Percentiles rank a stretch among this genome's conserved stretches.
Evolutionary conservation across 2,329 filamentous ascomycete species (phyloP).

Genomic region (Colletotrichum liriopes): DNA sequence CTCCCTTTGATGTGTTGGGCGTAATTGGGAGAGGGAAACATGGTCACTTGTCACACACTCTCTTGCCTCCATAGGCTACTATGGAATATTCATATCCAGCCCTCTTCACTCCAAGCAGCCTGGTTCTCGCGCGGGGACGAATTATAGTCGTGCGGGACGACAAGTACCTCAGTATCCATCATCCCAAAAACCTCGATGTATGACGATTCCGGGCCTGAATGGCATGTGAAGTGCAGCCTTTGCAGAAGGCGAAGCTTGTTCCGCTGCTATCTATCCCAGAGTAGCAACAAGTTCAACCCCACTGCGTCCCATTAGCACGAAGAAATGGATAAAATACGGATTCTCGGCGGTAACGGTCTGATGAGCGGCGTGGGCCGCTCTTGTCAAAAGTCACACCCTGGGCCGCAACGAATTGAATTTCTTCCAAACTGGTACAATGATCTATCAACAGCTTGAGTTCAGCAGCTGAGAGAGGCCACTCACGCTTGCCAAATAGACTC

Average conservation of each 20-base stretch:
- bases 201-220: not conserved
- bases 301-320: not conserved
- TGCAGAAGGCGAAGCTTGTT: not conserved
- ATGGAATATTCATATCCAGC: no score
- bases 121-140: no score
- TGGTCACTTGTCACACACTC: no score
- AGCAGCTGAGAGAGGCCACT: not conserved
- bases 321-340: not conserved
- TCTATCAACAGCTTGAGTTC: not conserved
- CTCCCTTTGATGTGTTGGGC: no score
- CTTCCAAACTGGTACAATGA: not conserved
- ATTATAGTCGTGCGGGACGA: no score
- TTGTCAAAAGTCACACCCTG: not conserved
- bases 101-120: no score
- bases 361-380: not conserved
- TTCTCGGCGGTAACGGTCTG: not conserved
- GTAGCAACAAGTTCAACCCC: no score
- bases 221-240: not conserved
- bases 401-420: not conserved
- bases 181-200: not conserved
- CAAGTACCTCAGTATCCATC: not conserved
- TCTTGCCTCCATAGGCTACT: no score
- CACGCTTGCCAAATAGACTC: no score
- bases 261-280: not conserved
- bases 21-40: no score